These are phyloP conservation scores for Russula sp. DNA, from an alignment of 768 basidiomycete species.

Conservation along the genomic window DNA sequence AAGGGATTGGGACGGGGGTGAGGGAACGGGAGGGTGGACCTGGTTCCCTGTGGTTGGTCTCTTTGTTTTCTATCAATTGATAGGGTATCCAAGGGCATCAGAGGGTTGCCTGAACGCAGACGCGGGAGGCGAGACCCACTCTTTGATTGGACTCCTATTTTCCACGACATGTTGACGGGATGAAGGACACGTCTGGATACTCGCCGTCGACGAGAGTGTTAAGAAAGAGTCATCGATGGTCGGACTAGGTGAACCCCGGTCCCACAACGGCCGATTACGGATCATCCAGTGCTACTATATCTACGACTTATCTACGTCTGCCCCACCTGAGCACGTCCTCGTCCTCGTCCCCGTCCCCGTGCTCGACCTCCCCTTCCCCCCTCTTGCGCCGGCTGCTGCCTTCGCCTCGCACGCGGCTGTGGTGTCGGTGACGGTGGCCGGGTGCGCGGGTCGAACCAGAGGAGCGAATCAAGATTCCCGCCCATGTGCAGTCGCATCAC, in stretches of 20 bases:
- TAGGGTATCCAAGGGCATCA: constrained; percentile 15
- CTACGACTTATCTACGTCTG: too few relatives aligned
- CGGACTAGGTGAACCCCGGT: not conserved
- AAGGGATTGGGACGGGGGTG: constrained; percentile 64
- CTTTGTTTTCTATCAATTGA: constrained; percentile 54
- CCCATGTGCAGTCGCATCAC: constrained; percentile 24
- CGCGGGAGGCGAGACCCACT: constrained; percentile 34
- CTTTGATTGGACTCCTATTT: constrained; percentile 42
- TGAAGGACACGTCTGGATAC: constrained; percentile 7
- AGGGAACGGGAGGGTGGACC: constrained; percentile 71
- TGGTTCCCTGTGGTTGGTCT: constrained; percentile 54
- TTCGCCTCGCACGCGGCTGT: constrained; percentile 11
- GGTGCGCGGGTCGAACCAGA: constrained; percentile 19
- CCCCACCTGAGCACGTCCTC: constrained; percentile 1
- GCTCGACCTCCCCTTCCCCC: not conserved
- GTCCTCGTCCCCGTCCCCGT: not conserved
- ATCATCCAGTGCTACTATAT: not conserved
- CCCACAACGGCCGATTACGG: not conserved
- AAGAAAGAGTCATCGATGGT: constrained; percentile 21
- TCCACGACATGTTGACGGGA: constrained; percentile 53
- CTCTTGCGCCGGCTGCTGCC: constrained; percentile 10
- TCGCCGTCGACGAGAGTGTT: constrained; percentile 7
- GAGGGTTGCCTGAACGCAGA: not conserved
- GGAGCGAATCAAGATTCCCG: constrained; percentile 12
- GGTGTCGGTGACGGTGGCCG: constrained; percentile 12